Evolutionary conservation across 192 early-diverging fungal genomes (phyloP), one percentile per base, ranked within the genome.

Genomic region (Umbelopsis vinacea): DNA sequence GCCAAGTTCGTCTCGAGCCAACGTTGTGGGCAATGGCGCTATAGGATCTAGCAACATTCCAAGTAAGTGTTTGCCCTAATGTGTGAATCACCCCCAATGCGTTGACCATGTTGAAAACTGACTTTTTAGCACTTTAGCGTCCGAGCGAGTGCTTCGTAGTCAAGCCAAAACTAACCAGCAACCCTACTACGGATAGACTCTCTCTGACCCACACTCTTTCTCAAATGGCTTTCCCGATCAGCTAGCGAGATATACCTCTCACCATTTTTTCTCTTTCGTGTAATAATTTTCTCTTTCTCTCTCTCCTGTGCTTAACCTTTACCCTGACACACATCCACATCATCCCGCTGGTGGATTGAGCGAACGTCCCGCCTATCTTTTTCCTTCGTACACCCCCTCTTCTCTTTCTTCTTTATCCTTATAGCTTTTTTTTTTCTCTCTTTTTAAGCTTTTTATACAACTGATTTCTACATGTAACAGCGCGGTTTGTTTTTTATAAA

Each of bases 401-500:
- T 54, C 23, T 54, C 14, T 54, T 23, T 54, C 8, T 6, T 54
- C 8, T 6, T 54, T 24, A 12, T 54, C 6, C 26, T 26, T 54
- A 26, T 54, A 26, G 22, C 53, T 54, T 26, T 54, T 22, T 52
- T n/a, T 54, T 26, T 8, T 52, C 52, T 52, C 52, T 22, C 52
- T 52, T 29, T 29, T 2, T 43, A 12, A 43, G 40, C 40, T 43
- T 43, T 50, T 17, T 15, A 50, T 50, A 50, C 48, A 50, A 50
- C 48, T 50, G 48, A 50, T 17, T 26, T 63, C 33, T 35, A 37
- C 57, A 63, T 63, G 57, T 63, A 63, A 63, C 57, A 63, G 57
- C 57, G 57, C 57, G 57, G 57, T 63, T 63, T 63, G 57, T 63
- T 63, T 63, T 63, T 63, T 63, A 63, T 63, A 63, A 63, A 63